Evolutionary conservation across 1,139 yeast genomes (phyloP).

Genomic region (Yamadazyma pseudoaaseri): DNA sequence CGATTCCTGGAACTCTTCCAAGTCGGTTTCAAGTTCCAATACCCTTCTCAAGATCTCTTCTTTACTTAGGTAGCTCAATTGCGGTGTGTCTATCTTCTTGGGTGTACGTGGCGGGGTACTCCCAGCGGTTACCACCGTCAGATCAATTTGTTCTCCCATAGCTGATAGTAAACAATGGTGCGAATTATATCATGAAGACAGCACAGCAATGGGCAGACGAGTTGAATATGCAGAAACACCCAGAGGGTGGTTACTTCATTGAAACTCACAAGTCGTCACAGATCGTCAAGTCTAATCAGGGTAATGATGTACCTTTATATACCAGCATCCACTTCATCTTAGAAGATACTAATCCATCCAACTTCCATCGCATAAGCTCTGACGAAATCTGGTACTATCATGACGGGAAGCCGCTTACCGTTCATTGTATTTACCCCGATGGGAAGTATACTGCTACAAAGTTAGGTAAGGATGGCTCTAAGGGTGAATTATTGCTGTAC

Average conservation of each 20-base stretch:
- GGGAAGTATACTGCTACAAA: constrained; percentile 14
- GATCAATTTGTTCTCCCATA: no score
- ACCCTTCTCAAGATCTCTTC: constrained; percentile 30
- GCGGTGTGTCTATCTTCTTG: not conserved
- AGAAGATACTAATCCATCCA: constrained; percentile 18
- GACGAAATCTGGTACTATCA: constrained; percentile 22
- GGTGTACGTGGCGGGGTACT: constrained; percentile 3
- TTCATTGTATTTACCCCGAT: constrained; percentile 17
- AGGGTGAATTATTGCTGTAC: constrained; percentile 18
- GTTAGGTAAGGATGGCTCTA: constrained; percentile 14
- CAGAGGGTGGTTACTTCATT: constrained; percentile 19
- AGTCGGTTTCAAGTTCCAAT: constrained; percentile 35
- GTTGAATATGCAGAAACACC: constrained; percentile 15
- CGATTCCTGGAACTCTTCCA: constrained; percentile 43
- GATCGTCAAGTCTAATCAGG: constrained; percentile 15
- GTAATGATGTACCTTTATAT: constrained; percentile 18
- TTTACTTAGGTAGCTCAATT: constrained; percentile 15
- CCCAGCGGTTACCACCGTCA: constrained; percentile 2
- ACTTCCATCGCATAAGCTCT: constrained; percentile 18
- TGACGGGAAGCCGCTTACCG: constrained; percentile 19
- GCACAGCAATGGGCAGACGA: constrained; percentile 16
- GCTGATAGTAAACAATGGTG: no score
- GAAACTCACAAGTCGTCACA: constrained; percentile 14
- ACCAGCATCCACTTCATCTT: constrained; percentile 19
- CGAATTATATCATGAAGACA: no score